Conservation (phyloP, 1,284 basidiomycete species). For the Sphaerobolus stellatus region DNA sequence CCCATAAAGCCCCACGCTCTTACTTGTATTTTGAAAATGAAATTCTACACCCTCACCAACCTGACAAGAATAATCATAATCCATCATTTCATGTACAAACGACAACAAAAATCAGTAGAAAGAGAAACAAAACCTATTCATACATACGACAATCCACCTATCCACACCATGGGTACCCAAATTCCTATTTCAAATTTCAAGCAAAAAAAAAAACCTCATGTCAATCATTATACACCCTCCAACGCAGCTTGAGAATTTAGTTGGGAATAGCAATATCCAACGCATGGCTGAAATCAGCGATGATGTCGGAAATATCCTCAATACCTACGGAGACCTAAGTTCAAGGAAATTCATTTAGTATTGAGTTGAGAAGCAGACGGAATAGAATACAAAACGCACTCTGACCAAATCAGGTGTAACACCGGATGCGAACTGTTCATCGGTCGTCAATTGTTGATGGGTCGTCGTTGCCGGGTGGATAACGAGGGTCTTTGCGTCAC, state of each 20-base stretch:
- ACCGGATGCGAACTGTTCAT: constrained; percentile 69
- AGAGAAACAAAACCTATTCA: no score
- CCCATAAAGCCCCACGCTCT: no score
- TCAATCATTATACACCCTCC: no score
- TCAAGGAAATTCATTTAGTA: background rate
- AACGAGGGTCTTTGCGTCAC: constrained; percentile 78
- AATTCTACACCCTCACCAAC: no score
- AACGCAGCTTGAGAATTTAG: background rate
- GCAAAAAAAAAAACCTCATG: no score
- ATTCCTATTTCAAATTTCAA: no score
- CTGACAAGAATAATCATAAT: no score
- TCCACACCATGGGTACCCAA: no score
- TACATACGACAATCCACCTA: no score
- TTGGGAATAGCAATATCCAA: constrained; percentile 31
- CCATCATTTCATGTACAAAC: no score
- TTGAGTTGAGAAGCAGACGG: background rate
- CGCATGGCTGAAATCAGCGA: constrained; percentile 79
- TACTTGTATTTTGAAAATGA: no score
- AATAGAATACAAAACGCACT: constrained; percentile 40
- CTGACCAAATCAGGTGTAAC: constrained; percentile 82
- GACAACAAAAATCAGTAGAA: no score
- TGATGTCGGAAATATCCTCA: constrained; percentile 83
- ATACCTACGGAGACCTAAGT: constrained; percentile 75
- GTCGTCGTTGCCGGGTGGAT: constrained; percentile 86
- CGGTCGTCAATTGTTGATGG: constrained; percentile 72